A percentile compares a stretch with the other conserved stretches of the same genome.
These are phyloP conservation scores for Umbelopsis vinacea DNA, from an alignment of 192 early-diverging fungal genomes.

Conservation along the genomic window DNA sequence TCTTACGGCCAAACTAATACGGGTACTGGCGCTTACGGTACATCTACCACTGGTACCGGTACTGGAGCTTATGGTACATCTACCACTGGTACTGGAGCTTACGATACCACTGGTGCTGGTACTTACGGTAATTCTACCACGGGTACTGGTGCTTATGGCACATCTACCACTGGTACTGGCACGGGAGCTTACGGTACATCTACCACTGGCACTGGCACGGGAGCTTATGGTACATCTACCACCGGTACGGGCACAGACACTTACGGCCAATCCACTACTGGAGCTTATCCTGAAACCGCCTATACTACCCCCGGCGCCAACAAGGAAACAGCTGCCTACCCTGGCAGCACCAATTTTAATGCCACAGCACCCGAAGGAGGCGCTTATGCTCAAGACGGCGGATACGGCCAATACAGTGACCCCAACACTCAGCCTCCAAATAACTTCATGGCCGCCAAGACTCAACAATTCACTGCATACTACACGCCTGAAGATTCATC, in stretches of 20 bases:
- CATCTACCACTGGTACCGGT: background rate
- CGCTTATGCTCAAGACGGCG: background rate
- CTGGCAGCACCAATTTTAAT: background rate
- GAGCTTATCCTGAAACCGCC: conserved; percentile 6
- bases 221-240: background rate
- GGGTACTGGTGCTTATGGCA: background rate
- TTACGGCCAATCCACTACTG: background rate
- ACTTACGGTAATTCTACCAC: background rate
- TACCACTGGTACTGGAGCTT: background rate
- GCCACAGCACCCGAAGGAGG: conserved; percentile 4
- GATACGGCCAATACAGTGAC: conserved; percentile 10
- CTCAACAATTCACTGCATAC: background rate
- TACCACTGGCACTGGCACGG: background rate
- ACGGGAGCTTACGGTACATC: background rate
- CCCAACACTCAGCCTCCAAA: background rate
- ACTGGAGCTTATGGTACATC: background rate
- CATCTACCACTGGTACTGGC: background rate
- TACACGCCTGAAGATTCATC: background rate
- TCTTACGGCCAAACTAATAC: conserved; percentile 3
- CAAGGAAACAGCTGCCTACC: background rate
- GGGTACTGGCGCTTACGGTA: background rate
- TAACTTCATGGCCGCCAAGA: conserved; percentile 7
- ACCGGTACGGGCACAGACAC: background rate
- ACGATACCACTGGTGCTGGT: background rate
- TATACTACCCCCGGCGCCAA: background rate